phyloP scores from a whole-genome alignment of 192 early-diverging fungal species.

The Phycomyces nitens region DNA sequence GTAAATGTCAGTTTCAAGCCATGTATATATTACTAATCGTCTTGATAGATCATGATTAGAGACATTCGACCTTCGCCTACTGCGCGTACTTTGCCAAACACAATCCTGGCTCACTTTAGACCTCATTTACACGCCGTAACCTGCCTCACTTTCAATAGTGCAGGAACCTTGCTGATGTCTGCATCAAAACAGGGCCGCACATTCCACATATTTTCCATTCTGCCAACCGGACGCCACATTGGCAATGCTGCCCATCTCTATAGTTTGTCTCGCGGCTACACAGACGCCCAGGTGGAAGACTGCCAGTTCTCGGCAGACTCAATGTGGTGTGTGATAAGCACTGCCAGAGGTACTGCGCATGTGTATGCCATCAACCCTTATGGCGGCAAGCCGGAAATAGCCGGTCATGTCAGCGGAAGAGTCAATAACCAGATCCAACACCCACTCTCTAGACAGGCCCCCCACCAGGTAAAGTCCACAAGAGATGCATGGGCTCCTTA shows the following conservation, averaged over 20 bases:
- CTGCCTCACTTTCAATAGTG: conserved; percentile 58
- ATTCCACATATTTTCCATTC: conserved; percentile 67
- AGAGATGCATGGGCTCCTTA: neutral
- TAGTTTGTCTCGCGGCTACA: conserved; percentile 74
- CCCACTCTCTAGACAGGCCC: conserved; percentile 24
- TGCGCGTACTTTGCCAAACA: conserved; percentile 27
- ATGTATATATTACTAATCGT: neutral
- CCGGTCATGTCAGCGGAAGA: conserved; percentile 47
- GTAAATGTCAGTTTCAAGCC: too few species aligned
- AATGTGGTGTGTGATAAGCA: conserved; percentile 72
- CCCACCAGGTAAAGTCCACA: conserved; percentile 13
- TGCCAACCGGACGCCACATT: conserved; percentile 24
- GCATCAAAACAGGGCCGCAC: conserved; percentile 70
- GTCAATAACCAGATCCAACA: conserved; percentile 33
- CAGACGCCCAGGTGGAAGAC: conserved; percentile 68
- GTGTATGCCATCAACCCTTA: conserved; percentile 67
- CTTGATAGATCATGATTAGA: conserved; percentile 46
- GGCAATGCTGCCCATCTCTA: conserved; percentile 55
- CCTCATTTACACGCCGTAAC: conserved; percentile 67
- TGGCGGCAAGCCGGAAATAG: conserved; percentile 54
- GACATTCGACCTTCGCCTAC: conserved; percentile 32
- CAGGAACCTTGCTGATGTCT: conserved; percentile 65
- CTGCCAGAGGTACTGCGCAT: conserved; percentile 72
- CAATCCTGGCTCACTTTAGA: conserved; percentile 65
- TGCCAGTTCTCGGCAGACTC: conserved; percentile 66